Conservation (phyloP, 495 filamentous ascomycete species). For the Choiromyces venosus region DNA sequence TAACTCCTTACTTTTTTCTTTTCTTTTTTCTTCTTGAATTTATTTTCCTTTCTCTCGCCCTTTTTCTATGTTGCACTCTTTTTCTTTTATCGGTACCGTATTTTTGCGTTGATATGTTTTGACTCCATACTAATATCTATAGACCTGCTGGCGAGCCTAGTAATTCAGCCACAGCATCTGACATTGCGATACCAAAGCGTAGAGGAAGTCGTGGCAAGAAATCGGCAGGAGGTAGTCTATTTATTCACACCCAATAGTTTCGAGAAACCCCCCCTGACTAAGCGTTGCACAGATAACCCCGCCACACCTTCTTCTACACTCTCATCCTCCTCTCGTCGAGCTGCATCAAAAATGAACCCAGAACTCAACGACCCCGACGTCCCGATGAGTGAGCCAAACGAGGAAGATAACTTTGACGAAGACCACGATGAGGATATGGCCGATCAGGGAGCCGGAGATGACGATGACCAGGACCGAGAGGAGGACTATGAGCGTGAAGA, state of each 20-base stretch:
- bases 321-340: conserved; percentile 26
- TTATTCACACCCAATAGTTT: neutral
- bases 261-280: conserved; percentile 23
- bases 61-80: neutral
- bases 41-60: neutral
- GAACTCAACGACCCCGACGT: conserved; percentile 50
- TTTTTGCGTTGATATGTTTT: neutral
- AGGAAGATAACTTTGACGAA: conserved; percentile 46
- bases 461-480: conserved; percentile 50
- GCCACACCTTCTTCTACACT: conserved; percentile 24
- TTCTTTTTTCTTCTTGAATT: neutral
- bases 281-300: conserved; percentile 37
- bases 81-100: neutral
- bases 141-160: conserved; percentile 28
- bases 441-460: conserved; percentile 46
- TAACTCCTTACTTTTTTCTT: conserved; percentile 48
- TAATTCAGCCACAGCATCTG: conserved; percentile 19
- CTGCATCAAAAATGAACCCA: conserved; percentile 43
- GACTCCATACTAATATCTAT: neutral
- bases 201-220: conserved; percentile 37
- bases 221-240: conserved; percentile 21
- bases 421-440: conserved; percentile 53
- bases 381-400: conserved; percentile 52
- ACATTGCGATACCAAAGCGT: conserved; percentile 28
- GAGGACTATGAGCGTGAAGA: conserved; percentile 49